A percentile compares a stretch with the other conserved stretches of the same genome.
Conservation (phyloP, 768 basidiomycete genomes). For the Mycena belliarum region DNA sequence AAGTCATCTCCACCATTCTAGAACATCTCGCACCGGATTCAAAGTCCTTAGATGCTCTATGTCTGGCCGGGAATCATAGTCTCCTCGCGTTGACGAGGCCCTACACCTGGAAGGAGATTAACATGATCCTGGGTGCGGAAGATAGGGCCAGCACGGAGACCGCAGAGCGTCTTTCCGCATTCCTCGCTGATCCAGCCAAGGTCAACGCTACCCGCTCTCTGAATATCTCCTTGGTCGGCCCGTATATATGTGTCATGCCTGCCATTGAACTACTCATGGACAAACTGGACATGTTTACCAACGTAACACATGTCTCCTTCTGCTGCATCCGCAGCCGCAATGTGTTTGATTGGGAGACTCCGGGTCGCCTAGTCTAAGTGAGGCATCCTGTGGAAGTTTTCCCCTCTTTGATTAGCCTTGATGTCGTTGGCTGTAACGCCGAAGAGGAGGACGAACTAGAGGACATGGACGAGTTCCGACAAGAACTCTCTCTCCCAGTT, state of each 20-base stretch:
- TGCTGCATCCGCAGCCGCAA: too few species aligned
- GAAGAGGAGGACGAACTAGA: too few species aligned
- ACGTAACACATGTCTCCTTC: too few species aligned
- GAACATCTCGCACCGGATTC: not conserved
- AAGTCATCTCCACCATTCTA: not conserved
- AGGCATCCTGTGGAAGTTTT: too few species aligned
- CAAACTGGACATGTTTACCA: too few species aligned
- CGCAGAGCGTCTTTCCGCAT: not conserved
- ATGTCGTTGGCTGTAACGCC: too few species aligned
- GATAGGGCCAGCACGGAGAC: not conserved
- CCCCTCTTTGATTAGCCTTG: too few species aligned
- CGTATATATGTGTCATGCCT: not conserved
- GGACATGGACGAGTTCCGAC: too few species aligned
- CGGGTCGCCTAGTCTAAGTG: too few species aligned
- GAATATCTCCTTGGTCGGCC: not conserved
- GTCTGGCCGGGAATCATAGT: not conserved
- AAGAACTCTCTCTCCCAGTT: too few species aligned
- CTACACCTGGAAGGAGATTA: not conserved
- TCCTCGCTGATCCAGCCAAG: not conserved
- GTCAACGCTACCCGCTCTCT: not conserved
- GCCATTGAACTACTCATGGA: too few species aligned
- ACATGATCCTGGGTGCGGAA: not conserved
- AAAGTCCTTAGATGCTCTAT: not conserved
- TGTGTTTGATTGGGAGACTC: too few species aligned
- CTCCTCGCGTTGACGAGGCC: not conserved